phyloP scores from a whole-genome alignment of 495 filamentous ascomycete genomes.

The Mytilinidion resinicola region DNA sequence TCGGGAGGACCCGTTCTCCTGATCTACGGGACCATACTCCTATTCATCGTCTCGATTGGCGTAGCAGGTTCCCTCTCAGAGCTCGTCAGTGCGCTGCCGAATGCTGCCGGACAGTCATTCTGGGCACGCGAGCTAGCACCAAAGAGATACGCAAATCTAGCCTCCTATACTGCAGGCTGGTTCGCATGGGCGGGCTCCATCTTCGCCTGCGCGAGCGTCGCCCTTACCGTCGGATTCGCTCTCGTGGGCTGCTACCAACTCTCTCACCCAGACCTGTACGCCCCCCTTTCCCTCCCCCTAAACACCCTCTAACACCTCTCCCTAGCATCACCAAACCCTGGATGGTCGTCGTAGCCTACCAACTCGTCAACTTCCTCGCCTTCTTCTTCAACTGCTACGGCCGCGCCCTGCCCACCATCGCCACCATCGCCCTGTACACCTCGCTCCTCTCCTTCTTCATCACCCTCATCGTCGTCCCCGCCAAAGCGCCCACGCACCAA shows the following conservation, averaged over 20 bases:
- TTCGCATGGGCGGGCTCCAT: conserved; percentile 50
- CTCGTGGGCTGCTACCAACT: conserved; percentile 51
- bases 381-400: conserved; percentile 54
- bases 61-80: conserved; percentile 49
- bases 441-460: conserved; percentile 48
- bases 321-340: conserved; percentile 44
- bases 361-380: conserved; percentile 46
- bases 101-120: conserved; percentile 55
- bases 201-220: conserved; percentile 50
- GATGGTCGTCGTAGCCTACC: conserved; percentile 44
- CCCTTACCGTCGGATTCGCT: conserved; percentile 43
- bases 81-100: conserved; percentile 50
- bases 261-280: conserved; percentile 49
- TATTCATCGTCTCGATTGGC: conserved; percentile 46
- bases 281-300: neutral
- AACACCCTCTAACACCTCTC: neutral
- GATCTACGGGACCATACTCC: conserved; percentile 51
- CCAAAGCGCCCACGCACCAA: conserved; percentile 46
- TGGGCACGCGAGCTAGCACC: conserved; percentile 54
- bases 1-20: conserved; percentile 51
- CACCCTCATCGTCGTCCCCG: conserved; percentile 48
- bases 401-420: conserved; percentile 42
- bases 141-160: conserved; percentile 41
- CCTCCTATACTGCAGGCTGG: conserved; percentile 49
- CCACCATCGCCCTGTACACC: conserved; percentile 43